Conservation (phyloP, 2,329 filamentous ascomycete species). For the Scedosporium dehoogii region DNA sequence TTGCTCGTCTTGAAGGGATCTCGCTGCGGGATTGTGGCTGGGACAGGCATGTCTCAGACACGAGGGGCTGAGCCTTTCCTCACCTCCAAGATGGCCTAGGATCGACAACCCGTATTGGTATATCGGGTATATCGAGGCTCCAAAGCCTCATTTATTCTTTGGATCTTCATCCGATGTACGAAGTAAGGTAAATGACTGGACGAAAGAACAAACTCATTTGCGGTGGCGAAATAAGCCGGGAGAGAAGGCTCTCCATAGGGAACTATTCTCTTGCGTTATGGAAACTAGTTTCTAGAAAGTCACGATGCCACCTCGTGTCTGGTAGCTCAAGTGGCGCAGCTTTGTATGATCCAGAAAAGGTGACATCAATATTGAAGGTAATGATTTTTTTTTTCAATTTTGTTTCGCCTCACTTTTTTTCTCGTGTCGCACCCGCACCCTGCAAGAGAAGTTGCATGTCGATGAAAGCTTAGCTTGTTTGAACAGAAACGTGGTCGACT, state of each 20-base stretch:
- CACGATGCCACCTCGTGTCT: neutral
- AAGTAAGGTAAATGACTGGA: neutral
- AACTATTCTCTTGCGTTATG: neutral
- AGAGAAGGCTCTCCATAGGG: neutral
- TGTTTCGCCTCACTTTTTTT: neutral
- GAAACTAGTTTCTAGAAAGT: neutral
- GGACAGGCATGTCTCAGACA: neutral
- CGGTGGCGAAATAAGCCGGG: neutral
- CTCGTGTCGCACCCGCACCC: neutral
- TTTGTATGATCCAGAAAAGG: neutral
- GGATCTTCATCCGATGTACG: neutral
- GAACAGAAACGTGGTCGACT: too few relatives aligned
- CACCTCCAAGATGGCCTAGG: too few relatives aligned
- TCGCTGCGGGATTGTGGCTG: neutral
- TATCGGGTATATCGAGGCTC: neutral
- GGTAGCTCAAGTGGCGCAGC: neutral
- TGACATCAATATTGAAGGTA: neutral
- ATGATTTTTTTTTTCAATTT: too few relatives aligned
- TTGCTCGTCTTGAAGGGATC: neutral
- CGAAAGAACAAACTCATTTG: neutral
- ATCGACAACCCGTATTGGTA: neutral
- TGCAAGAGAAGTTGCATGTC: neutral
- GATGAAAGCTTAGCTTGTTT: neutral
- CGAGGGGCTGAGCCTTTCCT: neutral
- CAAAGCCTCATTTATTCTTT: neutral